Evolutionary conservation across 2,329 filamentous ascomycete species (phyloP), one percentile per base, ranked within the genome.

Genomic region (Diaporthe destruens): DNA sequence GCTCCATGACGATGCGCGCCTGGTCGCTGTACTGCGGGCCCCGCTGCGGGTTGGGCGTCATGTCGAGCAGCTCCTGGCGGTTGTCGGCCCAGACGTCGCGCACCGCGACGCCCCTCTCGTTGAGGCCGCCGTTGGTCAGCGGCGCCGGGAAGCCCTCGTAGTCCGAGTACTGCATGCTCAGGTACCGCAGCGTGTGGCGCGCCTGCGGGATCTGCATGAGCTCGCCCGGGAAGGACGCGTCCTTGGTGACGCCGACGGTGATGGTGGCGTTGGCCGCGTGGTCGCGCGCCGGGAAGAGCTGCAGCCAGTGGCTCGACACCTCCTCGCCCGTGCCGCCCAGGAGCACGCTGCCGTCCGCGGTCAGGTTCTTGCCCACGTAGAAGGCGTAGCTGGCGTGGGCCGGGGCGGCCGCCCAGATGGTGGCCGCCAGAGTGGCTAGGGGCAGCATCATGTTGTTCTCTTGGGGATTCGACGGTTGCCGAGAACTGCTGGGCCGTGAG

Each of bases 1-100:
- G 61, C 14, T 65, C 61, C 61, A 65, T 65, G 20, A 65, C 61
- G 44, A 65, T 65, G 61, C 61, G 61, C 12, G 61, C 61, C 61
- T 51, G 18, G n/a, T 65, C 61, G 44, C 61, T 65, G 61, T 65
- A 65, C 32, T 65, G 61, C 44, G 49, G 44, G 18, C 61, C 61
- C 2, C n/a, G 61, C 44, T 65, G 61, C 3, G 61, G 61, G 5
- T 51, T 65, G 3, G 61, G 61, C 44, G 61, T 65, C 61, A 65
- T 51, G 14, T 65, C 61, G 20, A 65, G 29, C 1, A 65, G 61
- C 44, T 51, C 61, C 44, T 65, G 61, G 44, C 61, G 61, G 44
- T 65, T 65, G 44, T 65, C 61, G 20, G 61, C 61, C 61, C 61
- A 65, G 6, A 65, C 61, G n/a, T 65, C 61, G 8, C 61, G 61